A percentile compares a stretch with the other conserved stretches of the same genome.
These are phyloP conservation scores for Leccinum uliginosum DNA, from an alignment of 768 basidiomycete genomes.

Conservation along the genomic window DNA sequence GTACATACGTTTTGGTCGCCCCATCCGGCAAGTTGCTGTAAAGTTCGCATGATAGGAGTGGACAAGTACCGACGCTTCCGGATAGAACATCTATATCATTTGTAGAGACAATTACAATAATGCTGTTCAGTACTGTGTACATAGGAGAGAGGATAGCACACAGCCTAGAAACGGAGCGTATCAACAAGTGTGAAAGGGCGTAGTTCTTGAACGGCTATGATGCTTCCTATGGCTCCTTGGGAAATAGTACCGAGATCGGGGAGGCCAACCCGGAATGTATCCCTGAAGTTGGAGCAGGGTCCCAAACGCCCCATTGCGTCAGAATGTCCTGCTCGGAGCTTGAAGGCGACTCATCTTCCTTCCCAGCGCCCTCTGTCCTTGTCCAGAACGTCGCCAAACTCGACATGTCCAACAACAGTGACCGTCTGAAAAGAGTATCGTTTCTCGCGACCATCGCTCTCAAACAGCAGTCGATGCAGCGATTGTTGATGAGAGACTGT, in stretches of 20 bases:
- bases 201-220: background rate
- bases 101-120: background rate
- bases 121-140: background rate
- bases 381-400: conserved; percentile 8
- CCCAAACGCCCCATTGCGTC: conserved; percentile 21
- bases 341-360: background rate
- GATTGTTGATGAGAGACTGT: conserved; percentile 15
- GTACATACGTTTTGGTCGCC: background rate
- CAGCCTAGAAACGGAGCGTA: background rate
- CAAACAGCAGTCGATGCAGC: conserved; percentile 20
- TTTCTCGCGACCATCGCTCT: conserved; percentile 4
- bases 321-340: conserved; percentile 13
- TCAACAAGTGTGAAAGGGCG: background rate
- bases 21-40: background rate
- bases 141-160: background rate
- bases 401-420: conserved; percentile 12
- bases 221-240: background rate
- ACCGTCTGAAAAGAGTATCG: conserved; percentile 13
- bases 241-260: background rate
- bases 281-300: background rate
- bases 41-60: background rate
- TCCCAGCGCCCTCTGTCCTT: conserved; percentile 2
- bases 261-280: background rate
- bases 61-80: background rate
- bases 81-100: background rate